These are phyloP conservation scores for Mortierella sp. DNA, from an alignment of 371 early-diverging fungal genomes.

Conservation along the genomic window DNA sequence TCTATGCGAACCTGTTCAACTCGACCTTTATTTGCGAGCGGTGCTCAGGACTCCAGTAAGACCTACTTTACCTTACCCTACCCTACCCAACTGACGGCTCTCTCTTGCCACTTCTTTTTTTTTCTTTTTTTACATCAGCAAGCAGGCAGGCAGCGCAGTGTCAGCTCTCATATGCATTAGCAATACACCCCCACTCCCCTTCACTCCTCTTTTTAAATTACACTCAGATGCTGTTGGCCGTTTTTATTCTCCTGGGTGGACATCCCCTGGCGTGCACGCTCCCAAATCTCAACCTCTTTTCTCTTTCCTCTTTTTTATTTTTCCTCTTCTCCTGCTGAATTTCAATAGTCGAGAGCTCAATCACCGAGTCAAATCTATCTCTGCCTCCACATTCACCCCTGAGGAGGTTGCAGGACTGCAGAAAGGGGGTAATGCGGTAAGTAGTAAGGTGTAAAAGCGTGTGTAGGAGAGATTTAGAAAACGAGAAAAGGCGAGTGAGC, in stretches of 20 bases:
- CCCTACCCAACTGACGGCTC: no score
- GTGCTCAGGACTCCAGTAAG: constrained; percentile 76
- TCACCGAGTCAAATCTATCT: constrained; percentile 76
- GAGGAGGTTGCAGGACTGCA: constrained; percentile 67
- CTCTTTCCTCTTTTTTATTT: neutral
- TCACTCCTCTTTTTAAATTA: neutral
- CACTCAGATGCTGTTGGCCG: no score
- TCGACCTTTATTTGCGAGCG: constrained; percentile 70
- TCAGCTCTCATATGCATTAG: no score
- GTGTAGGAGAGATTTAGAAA: neutral
- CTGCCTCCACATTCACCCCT: constrained; percentile 71
- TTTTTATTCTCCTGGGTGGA: neutral
- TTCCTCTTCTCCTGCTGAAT: neutral
- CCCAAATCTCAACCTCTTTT: neutral
- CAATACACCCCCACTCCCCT: neutral
- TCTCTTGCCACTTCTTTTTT: neutral
- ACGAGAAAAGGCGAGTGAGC: neutral
- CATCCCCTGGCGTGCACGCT: neutral
- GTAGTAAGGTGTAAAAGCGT: constrained; percentile 12
- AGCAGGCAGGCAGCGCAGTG: no score
- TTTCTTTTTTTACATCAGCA: neutral
- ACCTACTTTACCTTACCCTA: no score
- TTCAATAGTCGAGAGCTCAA: constrained; percentile 70
- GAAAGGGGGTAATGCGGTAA: constrained; percentile 69
- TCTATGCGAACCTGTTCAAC: constrained; percentile 70